Evolutionary conservation across 2,329 filamentous ascomycete genomes (phyloP), one percentile per base, ranked within the genome.

Genomic region (Diaporthe helianthi): DNA sequence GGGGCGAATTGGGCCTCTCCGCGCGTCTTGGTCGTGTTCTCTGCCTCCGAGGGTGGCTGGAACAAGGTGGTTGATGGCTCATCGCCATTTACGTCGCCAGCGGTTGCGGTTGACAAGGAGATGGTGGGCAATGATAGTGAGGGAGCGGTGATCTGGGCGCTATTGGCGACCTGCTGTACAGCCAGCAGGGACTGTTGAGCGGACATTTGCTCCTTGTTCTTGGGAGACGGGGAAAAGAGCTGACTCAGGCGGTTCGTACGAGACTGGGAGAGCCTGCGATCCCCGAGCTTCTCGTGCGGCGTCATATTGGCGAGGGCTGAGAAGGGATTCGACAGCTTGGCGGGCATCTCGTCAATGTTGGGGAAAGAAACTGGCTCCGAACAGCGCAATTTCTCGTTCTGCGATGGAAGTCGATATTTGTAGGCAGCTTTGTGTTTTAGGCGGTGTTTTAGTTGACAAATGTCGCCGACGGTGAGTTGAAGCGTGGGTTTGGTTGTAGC

Each of bases 1-100:
- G 95, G 95, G 15, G 92, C 96, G 77, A 98, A 99, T 78, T 98
- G 94, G 44, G 95, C 92, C 77, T 98, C 93, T 75, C 91, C 88
- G 77, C 90, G 91, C 69, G 90, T 90, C 79, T 93, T 87, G 72
- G 88, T 88, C 71, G 90, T 90, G 55, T 90, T 87, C 81, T 98
- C 94, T 77, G 92, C 92, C n/a, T 90, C 91, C 9, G 93, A 92
- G 69, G 93, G 92, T 36, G 96, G 94, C 77, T 95, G 89, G 81
- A 97, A 98, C 63, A 98, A 89, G 10, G 88, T 97, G 61, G 92
- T 92, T 17, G 91, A 85, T 60, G 90, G 85, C 75, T 92, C 87
- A 75, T 97, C 92, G 79, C 89, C 90, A 78, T 89, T 87, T 67
- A 80, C 81, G 85, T 96, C 87, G 75, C 93, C 92, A 72, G 89